Conservation (phyloP, 495 filamentous ascomycete species). For the Hyaloscypha hepaticicola region DNA sequence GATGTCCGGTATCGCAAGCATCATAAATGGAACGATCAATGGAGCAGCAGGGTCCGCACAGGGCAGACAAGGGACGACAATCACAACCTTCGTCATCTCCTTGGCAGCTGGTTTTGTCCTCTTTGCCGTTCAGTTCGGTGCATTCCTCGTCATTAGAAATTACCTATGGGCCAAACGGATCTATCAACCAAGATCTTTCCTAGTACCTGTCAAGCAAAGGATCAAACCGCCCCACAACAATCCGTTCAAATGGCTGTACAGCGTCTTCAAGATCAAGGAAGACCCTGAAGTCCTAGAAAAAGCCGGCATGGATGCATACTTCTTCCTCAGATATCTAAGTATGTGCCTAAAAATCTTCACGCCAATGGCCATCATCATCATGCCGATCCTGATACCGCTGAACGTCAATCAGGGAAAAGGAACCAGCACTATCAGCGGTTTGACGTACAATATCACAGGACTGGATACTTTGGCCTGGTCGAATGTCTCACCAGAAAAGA, state of each 20-base stretch:
- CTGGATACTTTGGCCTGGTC: conserved; percentile 63
- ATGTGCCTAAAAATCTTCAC: conserved; percentile 64
- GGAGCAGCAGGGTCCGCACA: conserved; percentile 15
- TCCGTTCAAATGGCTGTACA: conserved; percentile 22
- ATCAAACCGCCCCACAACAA: conserved; percentile 17
- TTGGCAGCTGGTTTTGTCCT: conserved; percentile 21
- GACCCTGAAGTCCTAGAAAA: conserved; percentile 19
- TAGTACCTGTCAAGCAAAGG: conserved; percentile 22
- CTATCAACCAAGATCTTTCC: conserved; percentile 23
- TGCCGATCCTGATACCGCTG: conserved; percentile 68
- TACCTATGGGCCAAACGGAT: conserved; percentile 22
- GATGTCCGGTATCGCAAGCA: conserved; percentile 16
- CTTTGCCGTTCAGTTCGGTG: conserved; percentile 19
- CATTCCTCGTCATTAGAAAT: conserved; percentile 15
- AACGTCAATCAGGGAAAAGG: conserved; percentile 57
- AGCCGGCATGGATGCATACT: conserved; percentile 23
- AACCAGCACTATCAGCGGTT: conserved; percentile 37
- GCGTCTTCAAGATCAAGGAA: conserved; percentile 22
- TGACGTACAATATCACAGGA: conserved; percentile 43
- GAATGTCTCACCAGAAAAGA: conserved; percentile 59
- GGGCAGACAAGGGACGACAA: conserved; percentile 19
- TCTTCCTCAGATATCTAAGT: conserved; percentile 21
- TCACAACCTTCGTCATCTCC: conserved; percentile 21
- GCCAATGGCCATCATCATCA: conserved; percentile 58
- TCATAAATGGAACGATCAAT: conserved; percentile 19